Percentiles rank a stretch among this genome's conserved stretches.
Evolutionary conservation across 257 asterid genomes (phyloP).

Genomic region (Lithospermum erythrorhizon): DNA sequence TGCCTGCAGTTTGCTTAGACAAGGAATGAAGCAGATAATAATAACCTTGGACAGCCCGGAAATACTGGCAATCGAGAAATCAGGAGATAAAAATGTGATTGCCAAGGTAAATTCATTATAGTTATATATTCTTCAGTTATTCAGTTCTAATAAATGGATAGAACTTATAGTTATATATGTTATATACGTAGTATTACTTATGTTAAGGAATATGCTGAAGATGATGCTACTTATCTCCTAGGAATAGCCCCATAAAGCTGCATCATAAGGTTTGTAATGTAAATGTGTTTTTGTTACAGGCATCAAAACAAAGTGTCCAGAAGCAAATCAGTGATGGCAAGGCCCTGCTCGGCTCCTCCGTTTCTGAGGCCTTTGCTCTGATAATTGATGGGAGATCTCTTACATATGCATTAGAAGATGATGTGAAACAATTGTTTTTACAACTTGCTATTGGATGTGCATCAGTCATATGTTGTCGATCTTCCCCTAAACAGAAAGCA

Average conservation of each 20-base stretch:
- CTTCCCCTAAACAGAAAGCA: constrained; percentile 97
- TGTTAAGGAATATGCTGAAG: no score
- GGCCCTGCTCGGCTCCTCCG: constrained; percentile 37
- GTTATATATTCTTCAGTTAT: no score
- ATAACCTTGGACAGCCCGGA: constrained; percentile 62
- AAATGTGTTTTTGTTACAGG: constrained; percentile 30
- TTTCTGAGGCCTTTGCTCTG: constrained; percentile 69
- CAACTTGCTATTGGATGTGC: constrained; percentile 79
- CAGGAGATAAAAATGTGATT: constrained; percentile 50
- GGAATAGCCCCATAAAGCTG: not conserved
- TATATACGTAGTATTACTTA: no score
- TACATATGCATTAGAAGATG: constrained; percentile 67
- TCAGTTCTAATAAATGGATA: no score
- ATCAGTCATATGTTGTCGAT: constrained; percentile 96
- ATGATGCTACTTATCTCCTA: no score
- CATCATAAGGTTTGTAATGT: not conserved
- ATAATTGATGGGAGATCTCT: constrained; percentile 96
- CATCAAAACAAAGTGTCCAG: constrained; percentile 56
- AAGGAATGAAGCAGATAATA: constrained; percentile 86
- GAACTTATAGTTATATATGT: no score
- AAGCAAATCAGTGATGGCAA: constrained; percentile 68
- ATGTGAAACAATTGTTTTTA: constrained; percentile 53
- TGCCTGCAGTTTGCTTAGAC: constrained; percentile 95
- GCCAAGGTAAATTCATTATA: constrained; percentile 43
- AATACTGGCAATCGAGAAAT: constrained; percentile 59